Conservation (phyloP, 2,329 filamentous ascomycete genomes). For the Amauroascus niger region DNA sequence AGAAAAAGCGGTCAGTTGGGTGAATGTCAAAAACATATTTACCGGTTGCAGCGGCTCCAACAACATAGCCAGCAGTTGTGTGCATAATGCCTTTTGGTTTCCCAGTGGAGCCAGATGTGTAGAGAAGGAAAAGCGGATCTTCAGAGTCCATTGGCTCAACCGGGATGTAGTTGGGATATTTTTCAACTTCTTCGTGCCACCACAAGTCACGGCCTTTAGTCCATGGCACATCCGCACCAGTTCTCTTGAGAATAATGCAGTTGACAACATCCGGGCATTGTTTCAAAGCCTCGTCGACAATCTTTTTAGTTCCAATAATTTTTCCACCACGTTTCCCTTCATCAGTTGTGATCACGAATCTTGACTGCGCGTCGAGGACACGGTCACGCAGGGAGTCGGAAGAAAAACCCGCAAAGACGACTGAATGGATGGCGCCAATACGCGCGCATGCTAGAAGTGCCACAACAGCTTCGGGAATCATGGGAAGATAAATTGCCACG, state of each 20-base stretch:
- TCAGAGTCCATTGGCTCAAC: slow-evolving; percentile 86
- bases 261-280: slow-evolving; percentile 82
- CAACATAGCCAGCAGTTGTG: slow-evolving; percentile 88
- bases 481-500: slow-evolving; percentile 92
- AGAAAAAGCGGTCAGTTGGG: slow-evolving; percentile 88
- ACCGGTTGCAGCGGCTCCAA: slow-evolving; percentile 84
- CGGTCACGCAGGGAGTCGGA: slow-evolving; percentile 92
- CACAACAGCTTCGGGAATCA: slow-evolving; percentile 93
- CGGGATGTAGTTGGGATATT: slow-evolving; percentile 86
- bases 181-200: slow-evolving; percentile 98
- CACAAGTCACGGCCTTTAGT: slow-evolving; percentile 80
- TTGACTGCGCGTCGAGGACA: slow-evolving; percentile 80
- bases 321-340: slow-evolving; percentile 98
- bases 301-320: slow-evolving; percentile 96
- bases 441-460: slow-evolving; percentile 83
- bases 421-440: slow-evolving; percentile 92
- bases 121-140: slow-evolving; percentile 93
- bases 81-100: slow-evolving; percentile 99
- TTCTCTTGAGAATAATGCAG: slow-evolving; percentile 89
- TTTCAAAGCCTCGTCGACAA: slow-evolving; percentile 94
- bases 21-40: slow-evolving; percentile 99
- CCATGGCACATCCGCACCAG: slow-evolving; percentile 85
- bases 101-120: slow-evolving; percentile 94
- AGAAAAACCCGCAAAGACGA: slow-evolving; percentile 96
- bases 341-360: slow-evolving; percentile 91